Base-by-base conservation (phyloP, 306 rosid genomes). In the Lablab purpureus region DNA sequence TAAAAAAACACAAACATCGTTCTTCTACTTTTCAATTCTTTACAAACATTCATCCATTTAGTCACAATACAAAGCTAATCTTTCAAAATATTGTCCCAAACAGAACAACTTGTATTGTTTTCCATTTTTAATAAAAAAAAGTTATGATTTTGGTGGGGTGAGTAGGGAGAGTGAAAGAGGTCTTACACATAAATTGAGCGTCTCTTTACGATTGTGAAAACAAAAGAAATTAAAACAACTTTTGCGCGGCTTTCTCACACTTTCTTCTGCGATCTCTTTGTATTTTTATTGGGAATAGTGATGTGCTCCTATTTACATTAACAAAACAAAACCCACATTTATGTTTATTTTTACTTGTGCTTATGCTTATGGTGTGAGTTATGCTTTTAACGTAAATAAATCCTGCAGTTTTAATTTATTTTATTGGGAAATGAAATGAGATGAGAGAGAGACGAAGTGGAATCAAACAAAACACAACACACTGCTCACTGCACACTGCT, bases 221-320 rank as follows among this genome's bases (percentile, higher is more conserved):
- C 43, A 37, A 37, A 37, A 37, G 11, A 37, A 85, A 86, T 67
- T 59, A 84, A 88, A 88, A 67, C 7, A 14, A 50, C 83, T 84
- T 73, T 73, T 85, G 81, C 90, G 90, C 90, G 90, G 87, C 59
- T 54, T 77, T 77, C 88, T 87, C 91, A 79, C 85, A 58, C 63
- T 75, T 87, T 75, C 80, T 73, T 71, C 10, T 21, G 8, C 1
- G 40, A 73, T 77, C 67, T 37, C 9, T 40, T 10, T 40, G 2
- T 32, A 32, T 40, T 9, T 51, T 23, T 75, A 51, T 85, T 32
- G 83, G 50, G 79, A 66, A 68, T 55, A 84, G 87, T 71, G 87
- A 40, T 73, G 85, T 71, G 87, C 51, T 76, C 37, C 77, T 56
- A 60, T 69, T 76, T 54, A 15, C 77, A 50, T 83, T 76, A 59